Base-by-base conservation (phyloP, 208 protist genomes). In the Polymyxa betae region DNA sequence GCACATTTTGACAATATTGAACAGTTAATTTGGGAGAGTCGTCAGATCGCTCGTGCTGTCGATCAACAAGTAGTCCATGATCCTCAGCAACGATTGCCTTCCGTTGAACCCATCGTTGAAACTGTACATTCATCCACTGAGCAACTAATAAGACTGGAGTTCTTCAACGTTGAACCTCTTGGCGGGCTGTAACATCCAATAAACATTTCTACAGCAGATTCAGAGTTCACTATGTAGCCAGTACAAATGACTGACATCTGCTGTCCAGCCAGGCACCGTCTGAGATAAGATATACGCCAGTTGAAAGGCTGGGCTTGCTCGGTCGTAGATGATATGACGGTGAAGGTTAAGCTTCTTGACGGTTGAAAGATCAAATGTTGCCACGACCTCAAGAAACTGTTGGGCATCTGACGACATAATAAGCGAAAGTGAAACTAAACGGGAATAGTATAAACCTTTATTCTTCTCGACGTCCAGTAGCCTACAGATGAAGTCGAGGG, bases 381-480 rank as follows among this genome's bases (percentile, higher is more conserved):
- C 5, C 16, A 82, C 35, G 12, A 89, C 87, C 20, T 89, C 87
- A 45, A 89, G 46, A 41, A 89, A 89, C 45, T 60, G 87, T 41
- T 89, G 87, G 1, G 87, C 87, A n/a, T 89, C 87, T 82, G 72
- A 82, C 12, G 16, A n/a, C 5, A 45, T 38, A 45, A 5, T 43
- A 5, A 45, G 35, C 5, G 5, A 40, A n/a, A 20, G 5, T 5
- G 35, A 40, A 20, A 82, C 10, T 43, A 82, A 82, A 82, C n/a
- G 35, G n/a, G 5, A 45, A 35, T 82, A 40, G 12, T 24, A 60
- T 29, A 60, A 29, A 82, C 72, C 72, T 43, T 82, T 82, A 43
- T 82, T 82, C n/a, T 82, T 82, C 40, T 82, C 72, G n/a, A 89
- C 87, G 38, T 89, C 87, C n/a, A 89, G 43, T 60, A 89, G 87